Evolutionary conservation across 2,329 filamentous ascomycete genomes (phyloP), one percentile per base, ranked within the genome.

Genomic region (Colletotrichum simmondsii): DNA sequence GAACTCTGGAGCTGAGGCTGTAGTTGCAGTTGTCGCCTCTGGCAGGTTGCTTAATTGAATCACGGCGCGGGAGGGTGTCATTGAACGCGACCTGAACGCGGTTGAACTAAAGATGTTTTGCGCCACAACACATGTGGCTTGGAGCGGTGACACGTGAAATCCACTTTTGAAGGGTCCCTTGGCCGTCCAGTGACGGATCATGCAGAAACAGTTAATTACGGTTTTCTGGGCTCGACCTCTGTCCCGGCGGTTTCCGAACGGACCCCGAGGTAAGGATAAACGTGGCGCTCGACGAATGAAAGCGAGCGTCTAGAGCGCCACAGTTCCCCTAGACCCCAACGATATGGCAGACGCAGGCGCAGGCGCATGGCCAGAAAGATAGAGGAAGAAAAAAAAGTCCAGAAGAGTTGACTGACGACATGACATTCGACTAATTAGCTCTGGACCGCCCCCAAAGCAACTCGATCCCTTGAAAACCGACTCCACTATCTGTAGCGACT

Each of bases 241-340:
- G 57, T 56, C 71, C 71, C 71, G 71, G 71, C 56, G 61, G 56
- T 73, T 73, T 35, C 71, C 71, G 71, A 73, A 37, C 71, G 67
- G 67, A 65, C 60, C 60, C 66, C 67, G 71, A 70, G 61, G 67
- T 67, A 73, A 52, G 30, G 58, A 42, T 65, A 46, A 4, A 64
- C 66, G 28, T 56, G 42, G 42, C 30, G 16, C 24, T 35, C n/a
- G 60, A 52, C 69, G 68, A 71, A 71, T 71, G 22, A 37, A 42
- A 71, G 52, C 42, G 52, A 42, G 42, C 37, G 42, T 57, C 22
- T 26, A 35, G 30, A 26, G 2, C 59, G 49, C 64, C 65, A 69
- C 58, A 14, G 37, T 64, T 22, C 66, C 60, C 37, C 37, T 19
- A 19, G 37, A 19, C 37, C 37, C 61, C 66, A 72, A 65, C 56